These are phyloP conservation scores for Candida berthetii DNA, from an alignment of 805 yeast species.

Conservation along the genomic window DNA sequence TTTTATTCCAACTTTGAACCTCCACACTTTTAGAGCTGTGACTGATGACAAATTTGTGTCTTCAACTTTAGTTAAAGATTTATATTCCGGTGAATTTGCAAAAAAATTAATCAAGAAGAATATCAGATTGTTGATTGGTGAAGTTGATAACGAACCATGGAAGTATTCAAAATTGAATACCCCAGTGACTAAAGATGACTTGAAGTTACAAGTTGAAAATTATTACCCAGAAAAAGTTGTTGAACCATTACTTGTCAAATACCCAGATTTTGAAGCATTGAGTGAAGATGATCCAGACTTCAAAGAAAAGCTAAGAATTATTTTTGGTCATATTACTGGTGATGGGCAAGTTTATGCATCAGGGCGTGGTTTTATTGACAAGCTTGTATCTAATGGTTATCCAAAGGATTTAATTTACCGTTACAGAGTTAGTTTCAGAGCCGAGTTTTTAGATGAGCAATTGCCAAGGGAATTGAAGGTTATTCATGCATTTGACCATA, in stretches of 20 bases:
- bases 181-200: conserved; percentile 21
- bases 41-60: conserved; percentile 32
- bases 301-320: conserved; percentile 13
- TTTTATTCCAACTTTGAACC: conserved; percentile 18
- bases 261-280: conserved; percentile 11
- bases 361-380: conserved; percentile 28
- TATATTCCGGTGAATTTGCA: conserved; percentile 23
- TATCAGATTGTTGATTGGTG: conserved; percentile 24
- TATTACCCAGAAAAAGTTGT: conserved; percentile 27
- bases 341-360: conserved; percentile 34
- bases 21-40: conserved; percentile 32
- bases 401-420: conserved; percentile 23
- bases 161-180: conserved; percentile 25
- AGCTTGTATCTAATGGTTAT: conserved; percentile 20
- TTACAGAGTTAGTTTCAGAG: conserved; percentile 24
- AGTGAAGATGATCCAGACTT: conserved; percentile 11
- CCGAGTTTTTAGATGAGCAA: conserved; percentile 16
- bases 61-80: conserved; percentile 22
- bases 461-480: conserved; percentile 21
- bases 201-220: conserved; percentile 26
- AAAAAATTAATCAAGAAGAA: conserved; percentile 14
- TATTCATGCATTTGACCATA: conserved; percentile 29
- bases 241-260: conserved; percentile 19
- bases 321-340: conserved; percentile 28
- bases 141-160: conserved; percentile 26